phyloP scores from a whole-genome alignment of 164 flowering plant genomes.

The Warburgia ugandensis region DNA sequence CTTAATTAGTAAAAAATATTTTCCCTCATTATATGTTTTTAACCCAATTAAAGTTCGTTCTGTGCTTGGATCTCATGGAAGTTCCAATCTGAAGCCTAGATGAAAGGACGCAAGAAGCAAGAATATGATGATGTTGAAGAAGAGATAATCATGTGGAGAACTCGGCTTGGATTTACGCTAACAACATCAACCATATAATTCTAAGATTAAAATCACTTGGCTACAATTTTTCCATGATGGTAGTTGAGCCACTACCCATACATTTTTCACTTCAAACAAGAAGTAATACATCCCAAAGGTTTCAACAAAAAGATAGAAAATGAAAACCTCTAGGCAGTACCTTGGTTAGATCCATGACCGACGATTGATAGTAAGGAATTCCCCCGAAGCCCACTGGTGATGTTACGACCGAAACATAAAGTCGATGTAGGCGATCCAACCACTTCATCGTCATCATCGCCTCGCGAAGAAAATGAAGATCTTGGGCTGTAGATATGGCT shows the following conservation, averaged over 20 bases:
- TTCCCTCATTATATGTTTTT: no score
- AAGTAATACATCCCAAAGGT: neutral
- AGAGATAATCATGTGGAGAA: neutral
- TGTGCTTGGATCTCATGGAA: no score
- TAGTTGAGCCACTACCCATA: conserved; percentile 4
- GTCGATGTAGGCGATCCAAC: conserved; percentile 23
- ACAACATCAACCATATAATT: neutral
- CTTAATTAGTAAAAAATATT: no score
- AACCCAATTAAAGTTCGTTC: no score
- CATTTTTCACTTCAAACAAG: conserved; percentile 2
- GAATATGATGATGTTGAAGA: neutral
- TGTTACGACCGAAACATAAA: conserved; percentile 11
- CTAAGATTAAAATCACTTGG: neutral
- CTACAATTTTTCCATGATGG: neutral
- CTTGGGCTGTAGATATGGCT: conserved; percentile 20
- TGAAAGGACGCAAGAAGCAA: no score
- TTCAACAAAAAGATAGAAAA: neutral
- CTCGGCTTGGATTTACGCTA: neutral
- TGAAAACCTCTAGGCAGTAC: conserved; percentile 6
- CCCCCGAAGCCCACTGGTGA: conserved; percentile 4
- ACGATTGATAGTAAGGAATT: conserved; percentile 20
- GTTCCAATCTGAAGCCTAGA: no score
- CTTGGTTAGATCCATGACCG: conserved; percentile 23
- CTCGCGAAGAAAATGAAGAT: conserved; percentile 23
- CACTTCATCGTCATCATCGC: conserved; percentile 12